Evolutionary conservation across 2,329 filamentous ascomycete species (phyloP).

Genomic region (Diaporthe nobilis): DNA sequence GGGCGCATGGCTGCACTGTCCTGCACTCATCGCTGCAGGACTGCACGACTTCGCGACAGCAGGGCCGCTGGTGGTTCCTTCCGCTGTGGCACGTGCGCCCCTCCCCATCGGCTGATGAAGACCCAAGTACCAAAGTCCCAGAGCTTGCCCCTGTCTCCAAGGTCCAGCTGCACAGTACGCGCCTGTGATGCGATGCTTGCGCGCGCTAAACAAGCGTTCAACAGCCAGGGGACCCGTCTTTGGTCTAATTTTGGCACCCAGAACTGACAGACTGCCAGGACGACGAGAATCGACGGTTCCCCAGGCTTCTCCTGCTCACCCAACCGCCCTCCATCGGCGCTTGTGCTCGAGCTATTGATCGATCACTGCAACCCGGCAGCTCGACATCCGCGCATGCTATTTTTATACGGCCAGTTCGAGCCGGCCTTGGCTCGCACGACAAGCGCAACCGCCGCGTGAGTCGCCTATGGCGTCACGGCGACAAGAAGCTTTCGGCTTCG

Average conservation of each 20-base stretch:
- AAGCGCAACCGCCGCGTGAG: constrained; percentile 34
- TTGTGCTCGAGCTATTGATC: constrained; percentile 34
- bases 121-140: neutral
- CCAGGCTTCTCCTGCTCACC: neutral
- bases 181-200: constrained; percentile 29
- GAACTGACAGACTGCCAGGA: neutral
- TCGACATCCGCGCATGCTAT: constrained; percentile 38
- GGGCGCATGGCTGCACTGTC: neutral
- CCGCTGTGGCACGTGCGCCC: constrained; percentile 9
- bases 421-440: constrained; percentile 14
- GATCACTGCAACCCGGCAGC: constrained; percentile 28
- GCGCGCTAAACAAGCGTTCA: constrained; percentile 24
- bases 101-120: constrained; percentile 8
- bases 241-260: constrained; percentile 40
- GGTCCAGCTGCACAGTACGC: constrained; percentile 26
- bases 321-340: constrained; percentile 35
- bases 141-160: constrained; percentile 16
- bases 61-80: constrained; percentile 13
- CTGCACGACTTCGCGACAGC: neutral
- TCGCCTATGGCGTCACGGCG: constrained; percentile 22
- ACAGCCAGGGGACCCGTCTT: neutral
- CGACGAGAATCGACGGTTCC: neutral
- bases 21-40: neutral
- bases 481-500: constrained; percentile 7
- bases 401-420: constrained; percentile 17